Evolutionary conservation across 164 flowering plant genomes (phyloP), one percentile per base, ranked within the genome.

Genomic region (Malania oleifera): DNA sequence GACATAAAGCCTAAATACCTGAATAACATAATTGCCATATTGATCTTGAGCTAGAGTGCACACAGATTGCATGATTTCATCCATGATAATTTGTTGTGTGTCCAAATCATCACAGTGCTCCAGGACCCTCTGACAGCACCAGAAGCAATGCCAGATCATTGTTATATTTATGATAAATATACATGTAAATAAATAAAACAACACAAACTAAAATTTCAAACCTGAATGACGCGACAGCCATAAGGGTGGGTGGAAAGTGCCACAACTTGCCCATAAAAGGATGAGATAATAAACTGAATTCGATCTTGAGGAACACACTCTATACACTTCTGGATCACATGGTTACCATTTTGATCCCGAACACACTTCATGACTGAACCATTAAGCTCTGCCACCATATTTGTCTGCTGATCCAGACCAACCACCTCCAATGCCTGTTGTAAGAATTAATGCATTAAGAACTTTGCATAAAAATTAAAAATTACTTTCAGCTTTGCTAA

Each of bases 161-260:
- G n/a, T n/a, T n/a, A n/a, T n/a, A n/a, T n/a, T n/a, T n/a, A n/a
- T n/a, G n/a, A n/a, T n/a, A 29, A 26, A 45, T 40, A 28, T 44
- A 12, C 14, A 37, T 28, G 26, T 26, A 54, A 11, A 50, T 14
- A 24, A 10, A 51, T 20, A 1, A 34, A 26, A 22, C 34, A 31
- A 20, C 1, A 26, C 12, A 49, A 7, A 57, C 39, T 19, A 18
- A 53, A 17, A 55, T 31, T 7, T 27, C 63, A 28, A 44, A 93
- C 97, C 99, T 93, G 99, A 63, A 93, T 85, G 52, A 93, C 97
- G 41, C 96, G 90, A 54, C 97, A 90, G 18, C 97, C 99, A 73
- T 93, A 93, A 34, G 97, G 92, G 56, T 93, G 96, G 31, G 81
- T 83, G 25, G 97, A 90, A 48, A 93, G 83, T 35, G 80, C 57